Conservation (phyloP, 1,284 basidiomycete species). For the Heterobasidion annosum region DNA sequence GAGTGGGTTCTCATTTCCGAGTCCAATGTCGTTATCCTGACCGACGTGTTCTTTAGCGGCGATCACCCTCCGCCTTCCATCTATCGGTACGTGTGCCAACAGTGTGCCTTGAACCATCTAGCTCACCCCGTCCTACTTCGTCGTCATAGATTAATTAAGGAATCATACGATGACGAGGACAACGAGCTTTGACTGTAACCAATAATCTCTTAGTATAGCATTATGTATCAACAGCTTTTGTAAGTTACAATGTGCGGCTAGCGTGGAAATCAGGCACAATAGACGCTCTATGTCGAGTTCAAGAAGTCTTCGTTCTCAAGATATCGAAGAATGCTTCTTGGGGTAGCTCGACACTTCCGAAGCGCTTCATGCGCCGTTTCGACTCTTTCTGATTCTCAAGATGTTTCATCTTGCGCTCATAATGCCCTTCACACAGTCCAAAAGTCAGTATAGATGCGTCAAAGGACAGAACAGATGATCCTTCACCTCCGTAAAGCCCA, state of each 20-base stretch:
- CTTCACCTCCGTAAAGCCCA: slow-evolving; percentile 81
- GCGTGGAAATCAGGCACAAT: background rate
- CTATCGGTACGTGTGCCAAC: slow-evolving; percentile 47
- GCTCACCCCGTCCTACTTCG: slow-evolving; percentile 12
- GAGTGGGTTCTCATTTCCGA: slow-evolving; percentile 52
- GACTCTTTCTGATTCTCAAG: slow-evolving; percentile 90
- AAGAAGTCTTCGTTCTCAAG: slow-evolving; percentile 41
- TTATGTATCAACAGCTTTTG: slow-evolving; percentile 1
- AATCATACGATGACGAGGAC: slow-evolving; percentile 90
- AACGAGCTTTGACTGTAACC: slow-evolving; percentile 45
- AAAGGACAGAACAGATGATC: background rate
- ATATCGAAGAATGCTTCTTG: slow-evolving; percentile 90
- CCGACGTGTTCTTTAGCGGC: slow-evolving; percentile 42
- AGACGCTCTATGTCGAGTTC: background rate
- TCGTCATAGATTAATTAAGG: slow-evolving; percentile 66
- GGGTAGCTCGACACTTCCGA: slow-evolving; percentile 83
- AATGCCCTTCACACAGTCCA: slow-evolving; percentile 47
- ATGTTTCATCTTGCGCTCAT: slow-evolving; percentile 89
- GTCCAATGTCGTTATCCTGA: slow-evolving; percentile 3
- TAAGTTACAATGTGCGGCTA: background rate
- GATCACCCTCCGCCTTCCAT: slow-evolving; percentile 91
- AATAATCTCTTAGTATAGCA: slow-evolving; percentile 3
- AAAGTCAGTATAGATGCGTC: slow-evolving; percentile 6
- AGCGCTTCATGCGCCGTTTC: slow-evolving; percentile 77
- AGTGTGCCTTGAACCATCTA: slow-evolving; percentile 1